Base-by-base conservation (phyloP, 78 protist genomes). In the Dictyostelium capitatum region DNA sequence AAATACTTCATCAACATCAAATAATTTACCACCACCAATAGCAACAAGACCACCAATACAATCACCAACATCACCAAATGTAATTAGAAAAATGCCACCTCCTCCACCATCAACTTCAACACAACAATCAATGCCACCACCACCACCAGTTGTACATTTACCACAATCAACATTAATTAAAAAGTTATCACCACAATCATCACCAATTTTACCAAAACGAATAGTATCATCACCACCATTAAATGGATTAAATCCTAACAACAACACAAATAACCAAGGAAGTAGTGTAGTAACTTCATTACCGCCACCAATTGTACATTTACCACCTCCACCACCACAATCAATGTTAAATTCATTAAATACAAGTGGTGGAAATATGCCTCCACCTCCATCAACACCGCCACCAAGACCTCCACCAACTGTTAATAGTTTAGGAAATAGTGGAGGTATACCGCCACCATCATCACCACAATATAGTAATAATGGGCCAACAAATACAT, bases 361-460 rank as follows among this genome's bases (percentile, higher is more conserved):
- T 62, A 14, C 43, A 8, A 15, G 62, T 62, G 70, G 70, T 10
- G 70, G 70, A 37, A 37, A 37, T 20, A 65, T 81, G 65, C 89
- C 89, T 59, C 65, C 65, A 47, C 78, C 78, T 6, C 79, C 78
- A 43, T 51, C 54, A 64, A 15, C 30, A 8, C 4, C 25, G 4
- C 19, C 56, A 41, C 20, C n/a, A 17, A 78, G 83, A 14, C n/a
- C n/a, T n/a, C n/a, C n/a, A n/a, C n/a, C n/a, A n/a, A n/a, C n/a
- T 41, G 43, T 73, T 19, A 46, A 46, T 46, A 20, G 79, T 73
- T 73, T 46, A 73, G 47, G n/a, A 17, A 17, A 0, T 41, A 41
- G 59, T n/a, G 79, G 79, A 46, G 79, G 79, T 12, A 23, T 54
- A 20, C 70, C 83, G 59, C 83, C 83, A 51, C 65, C 83, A 5